Evolutionary conservation across 352 stramenopile genomes (phyloP), one percentile per base, ranked within the genome.

Genomic region (Elongisporangium anandrum): DNA sequence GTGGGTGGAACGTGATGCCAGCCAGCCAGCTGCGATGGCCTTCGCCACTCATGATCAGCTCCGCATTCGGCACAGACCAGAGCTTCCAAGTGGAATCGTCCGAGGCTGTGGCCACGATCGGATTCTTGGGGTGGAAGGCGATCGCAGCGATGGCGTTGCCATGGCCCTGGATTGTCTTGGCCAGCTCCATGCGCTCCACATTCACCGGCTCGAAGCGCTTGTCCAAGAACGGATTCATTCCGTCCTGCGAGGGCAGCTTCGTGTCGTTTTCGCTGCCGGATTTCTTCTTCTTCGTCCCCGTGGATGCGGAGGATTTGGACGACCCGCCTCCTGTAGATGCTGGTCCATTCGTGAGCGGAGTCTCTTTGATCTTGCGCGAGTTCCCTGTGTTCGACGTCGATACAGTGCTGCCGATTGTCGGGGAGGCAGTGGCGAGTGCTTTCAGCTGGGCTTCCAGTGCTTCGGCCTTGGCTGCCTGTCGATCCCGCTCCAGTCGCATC

Each of bases 31-130:
- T 90, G 13, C 78, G 79, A 66, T 98, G 94, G 15, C 94, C 90
- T 69, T 98, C 91, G 59, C 94, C 93, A 54, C 88, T 96, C 95
- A 98, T 98, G 64, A 98, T 92, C 47, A 98, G 85, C 66, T 98
- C 92, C 52, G 88, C 91, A 51, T 90, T 83, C 15, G 93, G 92
- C 15, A 97, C 73, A 16, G 81, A 96, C 95, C 94, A 98, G 52
- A 98, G 73, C 68, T 97, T 97, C 93, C 94, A 98, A 34, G 91
- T 97, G 68, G 96, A 78, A 69, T 98, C 95, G 68, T 98, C 93
- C 50, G 85, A 97, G 19, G 94, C 92, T 4, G 88, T 98, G 19
- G 94, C 91, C n/a, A 97, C 50, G 26, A 97, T 87, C 16, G 87
- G 77, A 56, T 98, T 98, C 54, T 94, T 96, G 3, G 95, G 94